Evolutionary conservation across 2,329 filamentous ascomycete genomes (phyloP), one percentile per base, ranked within the genome.

Genomic region (Diaporthe velutina): DNA sequence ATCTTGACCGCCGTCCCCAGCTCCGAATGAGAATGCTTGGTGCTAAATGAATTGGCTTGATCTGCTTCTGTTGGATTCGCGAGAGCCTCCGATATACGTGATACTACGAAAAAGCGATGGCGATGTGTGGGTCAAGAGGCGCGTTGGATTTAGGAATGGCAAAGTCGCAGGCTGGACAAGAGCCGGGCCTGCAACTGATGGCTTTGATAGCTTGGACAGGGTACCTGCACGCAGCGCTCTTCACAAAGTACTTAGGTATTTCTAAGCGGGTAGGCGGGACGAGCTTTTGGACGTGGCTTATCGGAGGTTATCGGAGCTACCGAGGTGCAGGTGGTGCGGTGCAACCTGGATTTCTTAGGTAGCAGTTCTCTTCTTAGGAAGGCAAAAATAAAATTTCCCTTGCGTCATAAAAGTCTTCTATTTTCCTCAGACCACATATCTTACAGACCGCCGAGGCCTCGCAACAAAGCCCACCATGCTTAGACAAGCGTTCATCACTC

Each of bases 401-500:
- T 72, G 74, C 71, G 75, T 77, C 76, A 76, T 78, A 77, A 78
- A 77, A 76, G 35, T 70, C 45, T 68, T 58, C 28, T n/a, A 35
- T 45, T 38, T 9, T 40, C 35, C 33, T 42, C 45, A 68, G 33
- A 55, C 40, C 73, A 74, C 76, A 55, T 73, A 48, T 74, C 42
- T 52, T 45, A 25, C 42, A 52, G n/a, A 33, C 54, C 25, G 38
- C 30, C 33, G 50, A 71, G 58, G 50, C 42, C 48, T 48, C 50
- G 28, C 35, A 70, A 15, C 57, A 35, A 71, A 35, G 35, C 33
- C 71, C 70, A 81, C 72, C 45, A 89, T 89, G 87, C 82, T 88
- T 77, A 85, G 86, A 79, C 85, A 88, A 80, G 83, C 83, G 72
- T 75, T 88, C 68, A 81, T 85, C 71, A 78, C 83, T 75, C 84